Percentiles rank a stretch among this genome's conserved stretches.
phyloP scores from a whole-genome alignment of 208 protist genomes.

The Novymonas esmeraldas region DNA sequence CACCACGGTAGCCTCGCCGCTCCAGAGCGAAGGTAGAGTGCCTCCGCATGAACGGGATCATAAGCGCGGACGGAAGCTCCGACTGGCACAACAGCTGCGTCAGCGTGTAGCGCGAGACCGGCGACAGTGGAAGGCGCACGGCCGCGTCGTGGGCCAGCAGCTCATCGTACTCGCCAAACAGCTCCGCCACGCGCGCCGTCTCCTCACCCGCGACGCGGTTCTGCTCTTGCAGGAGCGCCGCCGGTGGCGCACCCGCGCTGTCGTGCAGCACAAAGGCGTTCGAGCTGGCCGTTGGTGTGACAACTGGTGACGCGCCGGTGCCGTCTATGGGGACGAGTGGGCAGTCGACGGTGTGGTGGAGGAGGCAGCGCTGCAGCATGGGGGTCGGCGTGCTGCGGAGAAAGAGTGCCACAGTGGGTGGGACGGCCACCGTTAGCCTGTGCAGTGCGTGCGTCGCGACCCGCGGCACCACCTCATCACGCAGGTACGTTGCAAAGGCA shows the following conservation, averaged over 20 bases:
- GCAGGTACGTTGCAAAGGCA: neutral
- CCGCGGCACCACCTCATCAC: slow-evolving; percentile 4
- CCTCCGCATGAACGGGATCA: slow-evolving; percentile 22
- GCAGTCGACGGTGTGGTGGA: slow-evolving; percentile 41
- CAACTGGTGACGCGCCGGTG: neutral
- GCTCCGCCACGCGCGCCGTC: slow-evolving; percentile 10
- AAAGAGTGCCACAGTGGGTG: slow-evolving; percentile 44
- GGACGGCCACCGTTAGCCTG: slow-evolving; percentile 37
- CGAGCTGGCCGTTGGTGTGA: neutral
- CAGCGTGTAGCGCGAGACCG: slow-evolving; percentile 49
- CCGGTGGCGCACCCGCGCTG: neutral
- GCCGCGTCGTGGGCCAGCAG: slow-evolving; percentile 34
- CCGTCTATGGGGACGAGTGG: slow-evolving; percentile 23
- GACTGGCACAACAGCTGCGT: slow-evolving; percentile 43
- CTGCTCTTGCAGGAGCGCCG: neutral
- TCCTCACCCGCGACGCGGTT: slow-evolving; percentile 12
- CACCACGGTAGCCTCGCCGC: neutral
- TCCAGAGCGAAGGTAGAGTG: neutral
- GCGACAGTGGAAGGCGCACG: slow-evolving; percentile 46
- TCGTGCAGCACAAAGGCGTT: neutral
- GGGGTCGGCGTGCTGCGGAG: slow-evolving; percentile 19
- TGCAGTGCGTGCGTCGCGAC: slow-evolving; percentile 39
- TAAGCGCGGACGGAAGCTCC: slow-evolving; percentile 22
- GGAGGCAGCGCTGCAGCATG: slow-evolving; percentile 34
- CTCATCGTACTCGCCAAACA: slow-evolving; percentile 30